phyloP scores from a whole-genome alignment of 805 yeast genomes.

The Candida ovalis region DNA sequence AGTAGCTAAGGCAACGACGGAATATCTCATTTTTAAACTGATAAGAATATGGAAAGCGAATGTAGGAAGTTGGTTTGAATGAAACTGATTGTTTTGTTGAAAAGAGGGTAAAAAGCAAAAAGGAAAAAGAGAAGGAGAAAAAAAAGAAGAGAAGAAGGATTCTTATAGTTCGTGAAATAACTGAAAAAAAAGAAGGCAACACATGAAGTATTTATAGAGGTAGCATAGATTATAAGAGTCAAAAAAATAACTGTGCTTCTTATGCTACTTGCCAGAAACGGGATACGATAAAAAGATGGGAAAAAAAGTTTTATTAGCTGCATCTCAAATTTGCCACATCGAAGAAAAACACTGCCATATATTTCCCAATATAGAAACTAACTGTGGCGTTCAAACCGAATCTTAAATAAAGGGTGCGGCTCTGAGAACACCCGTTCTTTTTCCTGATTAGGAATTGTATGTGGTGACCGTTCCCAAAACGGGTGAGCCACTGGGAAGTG shows the following conservation, averaged over 20 bases:
- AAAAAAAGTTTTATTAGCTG: background rate
- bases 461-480: too few relatives aligned
- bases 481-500: too few relatives aligned
- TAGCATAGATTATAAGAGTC: too few relatives aligned
- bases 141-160: background rate
- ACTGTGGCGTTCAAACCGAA: too few relatives aligned
- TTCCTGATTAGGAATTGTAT: too few relatives aligned
- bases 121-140: background rate
- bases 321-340: background rate
- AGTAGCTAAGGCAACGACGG: constrained; percentile 11
- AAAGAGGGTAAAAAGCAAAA: background rate
- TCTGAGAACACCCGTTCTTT: too few relatives aligned
- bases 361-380: too few relatives aligned
- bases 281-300: too few relatives aligned
- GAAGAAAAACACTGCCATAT: too few relatives aligned
- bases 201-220: background rate
- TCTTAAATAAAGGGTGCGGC: too few relatives aligned
- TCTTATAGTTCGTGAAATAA: background rate
- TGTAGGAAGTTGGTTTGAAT: constrained; percentile 1
- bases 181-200: background rate
- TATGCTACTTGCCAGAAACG: too few relatives aligned
- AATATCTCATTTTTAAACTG: constrained; percentile 11
- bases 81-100: background rate
- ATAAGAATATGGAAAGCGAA: constrained; percentile 1
- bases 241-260: too few relatives aligned